Evolutionary conservation across 768 basidiomycete species (phyloP).

Genomic region (Xerocomellus intermedius): DNA sequence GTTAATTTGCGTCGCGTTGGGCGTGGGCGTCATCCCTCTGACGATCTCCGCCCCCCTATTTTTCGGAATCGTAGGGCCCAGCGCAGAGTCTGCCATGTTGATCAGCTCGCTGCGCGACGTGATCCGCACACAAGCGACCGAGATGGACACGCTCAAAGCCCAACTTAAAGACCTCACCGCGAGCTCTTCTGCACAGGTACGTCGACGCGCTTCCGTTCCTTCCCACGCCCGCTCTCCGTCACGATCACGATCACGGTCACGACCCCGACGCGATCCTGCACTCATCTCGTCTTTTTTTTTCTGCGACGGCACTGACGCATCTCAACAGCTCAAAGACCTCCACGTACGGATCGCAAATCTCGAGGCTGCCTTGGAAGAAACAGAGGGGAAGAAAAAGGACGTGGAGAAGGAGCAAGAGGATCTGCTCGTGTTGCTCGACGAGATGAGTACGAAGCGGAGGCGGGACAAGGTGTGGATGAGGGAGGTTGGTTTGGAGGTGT

Average conservation of each 20-base stretch:
- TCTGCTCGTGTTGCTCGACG: conserved; percentile 88
- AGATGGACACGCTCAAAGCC: conserved; percentile 67
- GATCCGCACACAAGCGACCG: conserved; percentile 76
- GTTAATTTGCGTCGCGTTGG: not conserved
- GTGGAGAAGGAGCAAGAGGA: conserved; percentile 97
- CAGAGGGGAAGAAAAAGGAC: conserved; percentile 70
- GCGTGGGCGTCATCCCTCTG: not conserved
- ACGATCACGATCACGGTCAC: too few species aligned
- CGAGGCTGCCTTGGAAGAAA: conserved; percentile 45
- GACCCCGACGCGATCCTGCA: too few species aligned
- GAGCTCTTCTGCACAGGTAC: conserved; percentile 41
- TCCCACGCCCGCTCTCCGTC: too few species aligned
- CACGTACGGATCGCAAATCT: conserved; percentile 47
- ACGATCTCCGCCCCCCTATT: not conserved
- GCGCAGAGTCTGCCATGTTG: conserved; percentile 75
- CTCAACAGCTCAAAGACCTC: conserved; percentile 42
- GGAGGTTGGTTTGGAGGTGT: conserved; percentile 79
- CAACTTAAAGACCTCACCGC: conserved; percentile 47
- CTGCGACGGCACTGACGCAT: not conserved
- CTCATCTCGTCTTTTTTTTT: too few species aligned
- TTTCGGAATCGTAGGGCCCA: conserved; percentile 45
- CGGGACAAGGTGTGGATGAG: conserved; percentile 78
- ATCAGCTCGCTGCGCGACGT: conserved; percentile 82
- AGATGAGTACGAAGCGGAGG: conserved; percentile 81
- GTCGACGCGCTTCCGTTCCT: not conserved